Conservation (phyloP, 2,329 filamentous ascomycete species). For the Colletotrichum sp. region DNA sequence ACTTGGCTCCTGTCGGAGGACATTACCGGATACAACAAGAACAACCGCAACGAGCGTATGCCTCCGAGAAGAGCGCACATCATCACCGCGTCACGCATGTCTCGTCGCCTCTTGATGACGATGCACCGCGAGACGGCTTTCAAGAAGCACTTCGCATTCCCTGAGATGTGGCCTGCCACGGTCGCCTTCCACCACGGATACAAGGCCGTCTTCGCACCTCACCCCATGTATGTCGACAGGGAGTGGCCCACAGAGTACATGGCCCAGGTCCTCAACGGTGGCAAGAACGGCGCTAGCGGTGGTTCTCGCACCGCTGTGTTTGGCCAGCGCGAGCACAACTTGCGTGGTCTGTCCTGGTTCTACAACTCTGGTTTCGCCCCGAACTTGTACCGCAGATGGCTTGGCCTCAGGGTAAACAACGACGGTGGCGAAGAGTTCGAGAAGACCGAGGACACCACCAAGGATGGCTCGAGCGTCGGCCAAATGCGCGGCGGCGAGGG, state of each 20-base stretch:
- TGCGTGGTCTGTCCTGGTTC: conserved; percentile 88
- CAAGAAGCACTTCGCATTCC: conserved; percentile 88
- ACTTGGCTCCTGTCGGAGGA: conserved; percentile 84
- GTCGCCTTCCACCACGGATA: conserved; percentile 89
- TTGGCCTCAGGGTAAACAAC: conserved; percentile 81
- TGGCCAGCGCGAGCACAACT: conserved; percentile 87
- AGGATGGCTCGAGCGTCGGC: conserved; percentile 52
- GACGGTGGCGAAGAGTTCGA: conserved; percentile 82
- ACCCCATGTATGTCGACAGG: conserved; percentile 87
- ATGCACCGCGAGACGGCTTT: conserved; percentile 93
- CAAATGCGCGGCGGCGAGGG: conserved; percentile 74
- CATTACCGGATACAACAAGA: conserved; percentile 82
- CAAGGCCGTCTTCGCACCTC: conserved; percentile 90
- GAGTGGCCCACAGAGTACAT: conserved; percentile 84
- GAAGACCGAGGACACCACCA: conserved; percentile 57
- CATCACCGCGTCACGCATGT: conserved; percentile 87
- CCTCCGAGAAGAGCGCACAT: conserved; percentile 82
- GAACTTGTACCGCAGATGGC: conserved; percentile 84
- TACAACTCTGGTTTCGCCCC: conserved; percentile 85
- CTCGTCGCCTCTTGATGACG: conserved; percentile 75
- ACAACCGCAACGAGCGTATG: conserved; percentile 57
- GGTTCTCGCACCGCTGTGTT: conserved; percentile 76
- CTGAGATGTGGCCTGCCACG: conserved; percentile 95
- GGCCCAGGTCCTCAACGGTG: conserved; percentile 80
- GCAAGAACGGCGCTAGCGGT: conserved; percentile 76